These are phyloP conservation scores for Malassezia brasiliensis DNA, from an alignment of 1,284 basidiomycete species.

Conservation along the genomic window DNA sequence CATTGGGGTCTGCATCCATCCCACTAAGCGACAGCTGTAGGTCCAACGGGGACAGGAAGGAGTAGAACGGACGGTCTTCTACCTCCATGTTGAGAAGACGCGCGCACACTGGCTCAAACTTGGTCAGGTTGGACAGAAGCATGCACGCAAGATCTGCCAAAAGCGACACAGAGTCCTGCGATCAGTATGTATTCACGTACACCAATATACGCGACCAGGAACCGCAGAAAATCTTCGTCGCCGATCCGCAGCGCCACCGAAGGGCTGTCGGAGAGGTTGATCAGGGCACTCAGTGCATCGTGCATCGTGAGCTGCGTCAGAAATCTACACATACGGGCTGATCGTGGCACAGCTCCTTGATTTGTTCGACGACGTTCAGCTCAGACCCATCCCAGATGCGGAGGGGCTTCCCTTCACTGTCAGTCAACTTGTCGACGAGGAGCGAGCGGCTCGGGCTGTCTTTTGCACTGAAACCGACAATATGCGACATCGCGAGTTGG, in stretches of 20 bases:
- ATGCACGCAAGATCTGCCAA: constrained; percentile 90
- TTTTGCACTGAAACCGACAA: constrained; percentile 53
- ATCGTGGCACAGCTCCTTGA: constrained; percentile 76
- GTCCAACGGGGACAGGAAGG: constrained; percentile 34
- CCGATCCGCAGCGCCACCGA: constrained; percentile 60
- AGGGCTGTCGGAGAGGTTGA: constrained; percentile 83
- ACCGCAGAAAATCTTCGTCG: constrained; percentile 66
- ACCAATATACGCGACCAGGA: constrained; percentile 81
- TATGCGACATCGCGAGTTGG: constrained; percentile 71
- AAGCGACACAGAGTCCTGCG: constrained; percentile 64
- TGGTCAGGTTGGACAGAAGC: constrained; percentile 88
- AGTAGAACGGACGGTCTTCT: constrained; percentile 37
- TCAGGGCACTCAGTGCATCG: constrained; percentile 83
- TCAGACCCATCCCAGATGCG: constrained; percentile 31
- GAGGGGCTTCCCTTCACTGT: constrained; percentile 27
- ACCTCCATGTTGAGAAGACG: constrained; percentile 58
- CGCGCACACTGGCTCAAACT: constrained; percentile 63
- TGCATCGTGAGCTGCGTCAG: constrained; percentile 62
- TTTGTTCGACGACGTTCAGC: constrained; percentile 52
- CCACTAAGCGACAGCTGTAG: constrained; percentile 30
- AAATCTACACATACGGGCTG: constrained; percentile 49
- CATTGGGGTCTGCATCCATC: constrained; percentile 38
- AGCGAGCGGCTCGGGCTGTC: constrained; percentile 30
- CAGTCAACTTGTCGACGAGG: constrained; percentile 32
- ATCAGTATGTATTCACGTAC: constrained; percentile 40